Conservation (phyloP, 2,329 filamentous ascomycete genomes). For the Davidsoniella virescens region DNA sequence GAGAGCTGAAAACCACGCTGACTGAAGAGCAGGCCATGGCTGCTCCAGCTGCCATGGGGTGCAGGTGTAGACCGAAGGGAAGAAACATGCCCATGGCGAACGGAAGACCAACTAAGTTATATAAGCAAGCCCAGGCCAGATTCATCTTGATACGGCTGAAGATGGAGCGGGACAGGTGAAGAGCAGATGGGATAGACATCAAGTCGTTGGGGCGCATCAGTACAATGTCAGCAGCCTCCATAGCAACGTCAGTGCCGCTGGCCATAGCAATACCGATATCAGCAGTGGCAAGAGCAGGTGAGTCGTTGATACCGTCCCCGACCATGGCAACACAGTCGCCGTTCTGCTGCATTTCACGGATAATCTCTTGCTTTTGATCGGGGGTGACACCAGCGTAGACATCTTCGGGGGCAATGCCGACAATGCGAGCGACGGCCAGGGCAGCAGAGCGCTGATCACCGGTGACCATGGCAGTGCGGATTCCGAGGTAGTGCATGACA, state of each 20-base stretch:
- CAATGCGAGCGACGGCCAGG: slow-evolving; percentile 61
- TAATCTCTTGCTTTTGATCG: slow-evolving; percentile 76
- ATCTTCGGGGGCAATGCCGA: slow-evolving; percentile 61
- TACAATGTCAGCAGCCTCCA: slow-evolving; percentile 92
- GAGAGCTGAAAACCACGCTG: slow-evolving; percentile 68
- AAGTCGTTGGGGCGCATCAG: slow-evolving; percentile 87
- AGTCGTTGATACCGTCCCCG: slow-evolving; percentile 96
- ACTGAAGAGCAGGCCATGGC: slow-evolving; percentile 89
- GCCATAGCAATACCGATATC: slow-evolving; percentile 87
- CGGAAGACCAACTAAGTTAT: slow-evolving; percentile 80
- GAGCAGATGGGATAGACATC: slow-evolving; percentile 77
- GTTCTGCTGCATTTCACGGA: slow-evolving; percentile 55
- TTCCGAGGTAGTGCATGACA: slow-evolving; percentile 68
- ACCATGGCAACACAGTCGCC: slow-evolving; percentile 88
- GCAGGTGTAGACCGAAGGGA: slow-evolving; percentile 71
- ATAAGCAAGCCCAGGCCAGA: slow-evolving; percentile 78
- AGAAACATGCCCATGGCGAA: slow-evolving; percentile 96
- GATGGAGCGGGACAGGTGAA: slow-evolving; percentile 68
- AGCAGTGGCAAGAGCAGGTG: slow-evolving; percentile 80
- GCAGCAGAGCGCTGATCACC: slow-evolving; percentile 81
- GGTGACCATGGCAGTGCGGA: slow-evolving; percentile 82
- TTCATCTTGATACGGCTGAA: slow-evolving; percentile 91
- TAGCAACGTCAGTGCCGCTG: slow-evolving; percentile 87
- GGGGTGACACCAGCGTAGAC: slow-evolving; percentile 82
- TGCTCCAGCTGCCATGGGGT: slow-evolving; percentile 85